phyloP scores from a whole-genome alignment of 257 asterid species.

The Cruciata laevipes region DNA sequence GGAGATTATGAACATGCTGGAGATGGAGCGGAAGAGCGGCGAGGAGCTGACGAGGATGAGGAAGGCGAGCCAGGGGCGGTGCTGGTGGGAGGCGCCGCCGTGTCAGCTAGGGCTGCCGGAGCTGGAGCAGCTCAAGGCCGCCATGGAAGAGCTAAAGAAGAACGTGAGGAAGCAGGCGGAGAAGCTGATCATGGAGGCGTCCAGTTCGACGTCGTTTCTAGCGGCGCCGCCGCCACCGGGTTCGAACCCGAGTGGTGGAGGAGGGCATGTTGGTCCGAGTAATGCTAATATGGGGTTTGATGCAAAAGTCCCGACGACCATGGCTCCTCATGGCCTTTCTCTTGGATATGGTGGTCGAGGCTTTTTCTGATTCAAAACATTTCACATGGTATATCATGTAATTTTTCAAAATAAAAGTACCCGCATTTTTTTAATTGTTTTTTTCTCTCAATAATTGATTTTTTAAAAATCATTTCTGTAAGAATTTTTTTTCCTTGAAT shows the following conservation, averaged over 20 bases:
- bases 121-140: constrained; percentile 34
- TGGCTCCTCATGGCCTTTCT: constrained; percentile 29
- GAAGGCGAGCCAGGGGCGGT: constrained; percentile 14
- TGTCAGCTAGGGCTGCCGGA: constrained; percentile 21
- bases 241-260: constrained; percentile 5
- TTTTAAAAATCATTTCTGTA: no score
- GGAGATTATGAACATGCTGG: constrained; percentile 23
- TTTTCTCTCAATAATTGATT: no score
- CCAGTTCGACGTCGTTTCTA: constrained; percentile 12
- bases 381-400: neutral
- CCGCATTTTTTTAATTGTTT: no score
- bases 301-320: constrained; percentile 14
- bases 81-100: constrained; percentile 45
- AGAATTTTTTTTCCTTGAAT: no score
- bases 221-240: constrained; percentile 17
- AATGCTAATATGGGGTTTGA: neutral
- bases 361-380: constrained; percentile 5
- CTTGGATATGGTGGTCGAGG: constrained; percentile 20
- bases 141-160: constrained; percentile 37
- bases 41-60: constrained; percentile 25
- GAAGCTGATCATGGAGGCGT: constrained; percentile 21
- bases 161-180: constrained; percentile 20
- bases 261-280: neutral
- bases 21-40: constrained; percentile 24
- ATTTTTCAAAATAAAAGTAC: neutral